Base-by-base conservation (phyloP, 108 stramenopile genomes). In the Epithemia pelagica region DNA sequence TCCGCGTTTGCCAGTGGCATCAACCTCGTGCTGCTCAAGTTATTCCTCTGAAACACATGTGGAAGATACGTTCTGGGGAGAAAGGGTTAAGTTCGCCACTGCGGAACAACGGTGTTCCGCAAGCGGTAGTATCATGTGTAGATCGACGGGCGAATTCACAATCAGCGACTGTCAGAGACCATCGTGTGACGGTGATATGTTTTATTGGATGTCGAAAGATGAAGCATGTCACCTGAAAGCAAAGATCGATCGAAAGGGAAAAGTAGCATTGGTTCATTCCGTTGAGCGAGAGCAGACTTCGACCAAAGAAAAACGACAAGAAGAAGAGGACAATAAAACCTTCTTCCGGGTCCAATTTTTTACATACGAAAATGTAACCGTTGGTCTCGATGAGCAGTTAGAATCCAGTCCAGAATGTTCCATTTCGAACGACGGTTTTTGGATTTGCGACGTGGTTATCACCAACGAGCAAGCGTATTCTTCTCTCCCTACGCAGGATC, bases 181-280 rank as follows among this genome's bases (percentile, higher is more conserved):
- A 46, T 46, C 37, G 37, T 60, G 59, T 28, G 30, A 25, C 24
- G 27, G 8, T 21, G 2, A 60, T 18, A 24, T 25, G 27, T 30
- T 30, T 46, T 66, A 33, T 23, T 90, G 89, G 89, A 74, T 76
- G 25, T 73, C 64, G 20, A 63, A 71, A 31, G 37, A 46, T 10
- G 37, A 5, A 10, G 37, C 51, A 2, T 90, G 89, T 58, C 21
- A 37, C 19, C 56, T 87, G 28, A 65, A 66, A 56, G 86, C 70
- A 0, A 84, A 87, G 64, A 74, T 90, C 52, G 73, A 75, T 67
- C 54, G 54, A 24, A 51, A 68, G 18, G 89, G 89, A 46, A 72
- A 73, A 60, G 74, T 88, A 0, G 81, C 77, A 1, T 30, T 84
- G 33, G 85, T 91, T 15, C 82, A 87, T 66, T 61, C 73, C 18